Evolutionary conservation across 1,284 basidiomycete species (phyloP).

Genomic region (Rhodotorula sp.): DNA sequence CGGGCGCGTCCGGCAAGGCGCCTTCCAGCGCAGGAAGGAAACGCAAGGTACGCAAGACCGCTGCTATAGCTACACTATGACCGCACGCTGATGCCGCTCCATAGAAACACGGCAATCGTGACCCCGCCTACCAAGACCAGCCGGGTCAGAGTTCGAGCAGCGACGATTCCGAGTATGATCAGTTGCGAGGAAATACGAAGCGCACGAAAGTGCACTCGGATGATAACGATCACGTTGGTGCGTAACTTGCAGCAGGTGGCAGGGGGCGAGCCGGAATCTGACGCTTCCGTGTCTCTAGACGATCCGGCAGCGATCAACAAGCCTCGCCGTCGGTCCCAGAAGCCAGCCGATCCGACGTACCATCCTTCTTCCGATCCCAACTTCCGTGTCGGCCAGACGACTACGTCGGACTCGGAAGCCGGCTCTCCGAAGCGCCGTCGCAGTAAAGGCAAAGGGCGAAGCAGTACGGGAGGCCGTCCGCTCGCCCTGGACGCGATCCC

Average conservation of each 20-base stretch:
- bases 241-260: background rate
- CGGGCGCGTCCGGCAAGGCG: constrained; percentile 9
- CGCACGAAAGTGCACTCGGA: constrained; percentile 17
- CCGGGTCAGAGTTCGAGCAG: constrained; percentile 19
- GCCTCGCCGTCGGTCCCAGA: constrained; percentile 8
- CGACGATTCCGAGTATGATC: constrained; percentile 24
- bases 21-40: constrained; percentile 31
- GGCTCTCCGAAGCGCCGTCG: constrained; percentile 1
- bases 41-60: constrained; percentile 30
- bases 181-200: constrained; percentile 20
- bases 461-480: background rate
- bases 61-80: no score
- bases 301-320: constrained; percentile 9
- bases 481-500: constrained; percentile 19
- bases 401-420: constrained; percentile 20
- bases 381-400: constrained; percentile 21
- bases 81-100: no score
- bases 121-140: constrained; percentile 17
- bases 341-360: constrained; percentile 24
- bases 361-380: constrained; percentile 7
- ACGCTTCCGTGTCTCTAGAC: background rate
- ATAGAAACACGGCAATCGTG: constrained; percentile 26
- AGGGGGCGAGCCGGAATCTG: rapidly evolving
- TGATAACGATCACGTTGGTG: constrained; percentile 16
- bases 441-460: constrained; percentile 33